Evolutionary conservation across 257 asterid species (phyloP).

Genomic region (Solanum gracilifrons): DNA sequence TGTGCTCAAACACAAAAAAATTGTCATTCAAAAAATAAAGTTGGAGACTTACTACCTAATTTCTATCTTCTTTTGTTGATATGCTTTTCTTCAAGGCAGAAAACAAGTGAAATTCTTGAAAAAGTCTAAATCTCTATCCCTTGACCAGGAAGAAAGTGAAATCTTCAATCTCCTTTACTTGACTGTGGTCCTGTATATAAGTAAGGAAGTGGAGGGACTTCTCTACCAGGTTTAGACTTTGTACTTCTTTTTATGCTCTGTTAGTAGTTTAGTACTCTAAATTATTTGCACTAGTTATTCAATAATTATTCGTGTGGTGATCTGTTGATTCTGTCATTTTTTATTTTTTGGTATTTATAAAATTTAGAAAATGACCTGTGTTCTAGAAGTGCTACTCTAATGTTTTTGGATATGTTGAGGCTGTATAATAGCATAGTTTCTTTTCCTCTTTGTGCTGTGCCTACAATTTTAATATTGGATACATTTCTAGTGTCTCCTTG

Average conservation of each 20-base stretch:
- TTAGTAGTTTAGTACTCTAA: neutral
- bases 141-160: neutral
- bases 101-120: neutral
- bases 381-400: neutral
- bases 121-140: neutral
- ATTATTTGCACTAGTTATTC: neutral
- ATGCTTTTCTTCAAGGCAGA: neutral
- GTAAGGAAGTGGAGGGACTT: neutral
- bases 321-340: neutral
- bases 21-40: neutral
- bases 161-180: neutral
- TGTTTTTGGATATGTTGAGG: neutral
- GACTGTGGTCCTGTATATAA: neutral
- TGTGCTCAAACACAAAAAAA: neutral
- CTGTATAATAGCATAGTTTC: neutral
- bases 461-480: neutral
- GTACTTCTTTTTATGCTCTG: neutral
- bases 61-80: neutral
- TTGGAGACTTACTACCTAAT: neutral
- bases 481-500: neutral
- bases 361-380: neutral
- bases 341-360: neutral
- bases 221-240: neutral
- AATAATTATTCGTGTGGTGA: neutral
- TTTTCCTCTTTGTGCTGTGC: neutral